Conservation (phyloP, 2,329 filamentous ascomycete species). For the Fusarium palustre region DNA sequence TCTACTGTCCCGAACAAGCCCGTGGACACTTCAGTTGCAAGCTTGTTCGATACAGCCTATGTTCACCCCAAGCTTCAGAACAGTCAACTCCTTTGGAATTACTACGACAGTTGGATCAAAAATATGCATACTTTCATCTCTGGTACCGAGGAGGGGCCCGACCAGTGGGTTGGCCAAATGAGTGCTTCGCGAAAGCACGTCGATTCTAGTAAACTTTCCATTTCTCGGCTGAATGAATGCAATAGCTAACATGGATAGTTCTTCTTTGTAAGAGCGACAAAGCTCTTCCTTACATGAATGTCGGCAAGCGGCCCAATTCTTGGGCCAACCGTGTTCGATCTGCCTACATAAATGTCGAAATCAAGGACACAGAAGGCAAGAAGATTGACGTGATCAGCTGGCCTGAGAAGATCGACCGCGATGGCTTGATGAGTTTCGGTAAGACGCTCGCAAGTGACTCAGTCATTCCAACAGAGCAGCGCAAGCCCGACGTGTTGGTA, state of each 20-base stretch:
- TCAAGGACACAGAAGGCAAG: constrained; percentile 54
- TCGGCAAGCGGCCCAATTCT: constrained; percentile 50
- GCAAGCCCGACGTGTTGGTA: constrained; percentile 59
- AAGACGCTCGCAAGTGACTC: constrained; percentile 47
- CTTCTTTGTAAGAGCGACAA: constrained; percentile 59
- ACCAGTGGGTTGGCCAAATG: constrained; percentile 62
- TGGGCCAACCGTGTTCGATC: constrained; percentile 53
- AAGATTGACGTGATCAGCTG: constrained; percentile 59
- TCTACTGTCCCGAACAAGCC: constrained; percentile 54
- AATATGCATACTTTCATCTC: constrained; percentile 57
- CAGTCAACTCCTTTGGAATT: constrained; percentile 57
- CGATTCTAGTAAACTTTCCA: constrained; percentile 48
- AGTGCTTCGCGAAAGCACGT: constrained; percentile 52
- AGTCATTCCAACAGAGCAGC: constrained; percentile 38
- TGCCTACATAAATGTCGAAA: constrained; percentile 54
- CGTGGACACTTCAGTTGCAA: constrained; percentile 60
- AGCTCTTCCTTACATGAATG: constrained; percentile 58
- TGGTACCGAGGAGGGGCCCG: constrained; percentile 59
- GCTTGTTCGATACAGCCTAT: constrained; percentile 64
- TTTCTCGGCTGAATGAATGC: background rate
- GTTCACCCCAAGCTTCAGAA: constrained; percentile 60
- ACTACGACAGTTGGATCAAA: constrained; percentile 61
- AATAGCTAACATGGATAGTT: constrained; percentile 46
- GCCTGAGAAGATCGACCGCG: constrained; percentile 54
- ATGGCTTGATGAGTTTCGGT: constrained; percentile 54